These are phyloP conservation scores for Lactarius trivialis DNA, from an alignment of 768 basidiomycete genomes.

Conservation along the genomic window DNA sequence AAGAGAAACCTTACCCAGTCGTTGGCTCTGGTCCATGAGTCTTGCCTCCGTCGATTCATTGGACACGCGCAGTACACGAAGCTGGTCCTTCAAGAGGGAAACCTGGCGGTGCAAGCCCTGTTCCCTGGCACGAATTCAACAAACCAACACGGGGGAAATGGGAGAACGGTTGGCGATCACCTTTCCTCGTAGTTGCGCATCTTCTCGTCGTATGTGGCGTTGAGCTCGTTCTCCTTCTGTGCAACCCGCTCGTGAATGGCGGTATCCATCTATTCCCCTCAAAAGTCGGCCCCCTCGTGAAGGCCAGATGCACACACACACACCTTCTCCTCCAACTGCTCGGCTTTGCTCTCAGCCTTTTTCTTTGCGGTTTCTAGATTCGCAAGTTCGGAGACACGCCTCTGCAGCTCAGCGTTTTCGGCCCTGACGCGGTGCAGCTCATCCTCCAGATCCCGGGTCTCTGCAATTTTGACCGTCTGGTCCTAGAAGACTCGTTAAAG, in stretches of 20 bases:
- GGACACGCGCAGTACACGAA: slow-evolving; percentile 83
- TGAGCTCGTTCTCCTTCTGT: slow-evolving; percentile 94
- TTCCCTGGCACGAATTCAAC: slow-evolving; percentile 51
- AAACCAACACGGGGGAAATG: background rate
- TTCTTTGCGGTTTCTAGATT: slow-evolving; percentile 63
- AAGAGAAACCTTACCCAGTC: slow-evolving; percentile 56
- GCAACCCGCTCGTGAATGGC: slow-evolving; percentile 82
- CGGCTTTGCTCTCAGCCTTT: slow-evolving; percentile 65
- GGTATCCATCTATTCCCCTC: slow-evolving; percentile 76
- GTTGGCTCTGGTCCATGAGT: slow-evolving; percentile 82
- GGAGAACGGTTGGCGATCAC: slow-evolving; percentile 37
- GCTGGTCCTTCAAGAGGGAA: slow-evolving; percentile 77
- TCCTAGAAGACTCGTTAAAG: slow-evolving; percentile 45
- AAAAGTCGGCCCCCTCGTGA: background rate
- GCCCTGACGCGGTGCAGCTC: slow-evolving; percentile 69
- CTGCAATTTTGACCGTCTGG: slow-evolving; percentile 85
- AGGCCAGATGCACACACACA: slow-evolving; percentile 19
- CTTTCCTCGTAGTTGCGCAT: slow-evolving; percentile 94
- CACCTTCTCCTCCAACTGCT: slow-evolving; percentile 81
- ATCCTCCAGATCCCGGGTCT: slow-evolving; percentile 66
- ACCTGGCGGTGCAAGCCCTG: slow-evolving; percentile 91
- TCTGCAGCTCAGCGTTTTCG: slow-evolving; percentile 78
- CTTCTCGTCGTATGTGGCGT: slow-evolving; percentile 95
- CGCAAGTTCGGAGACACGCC: slow-evolving; percentile 56
- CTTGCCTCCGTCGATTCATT: slow-evolving; percentile 93